Conservation (phyloP, 2,329 filamentous ascomycete genomes). For the Dothistroma pini region DNA sequence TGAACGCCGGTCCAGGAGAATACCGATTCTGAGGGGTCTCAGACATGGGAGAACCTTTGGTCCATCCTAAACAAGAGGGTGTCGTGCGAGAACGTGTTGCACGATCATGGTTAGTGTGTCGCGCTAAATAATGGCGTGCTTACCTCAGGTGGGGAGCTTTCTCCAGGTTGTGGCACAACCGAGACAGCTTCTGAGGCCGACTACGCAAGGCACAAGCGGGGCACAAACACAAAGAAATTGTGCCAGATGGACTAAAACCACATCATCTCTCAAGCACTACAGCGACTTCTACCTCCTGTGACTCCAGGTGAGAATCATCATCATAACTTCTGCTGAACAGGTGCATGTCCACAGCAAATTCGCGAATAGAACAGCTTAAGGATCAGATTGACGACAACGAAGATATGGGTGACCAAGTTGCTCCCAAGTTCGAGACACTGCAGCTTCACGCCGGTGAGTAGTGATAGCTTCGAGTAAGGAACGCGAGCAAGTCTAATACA, state of each 20-base stretch:
- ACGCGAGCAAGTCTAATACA: constrained; percentile 4
- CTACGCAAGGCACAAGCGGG: not conserved
- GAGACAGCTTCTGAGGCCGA: not conserved
- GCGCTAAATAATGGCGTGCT: constrained; percentile 9
- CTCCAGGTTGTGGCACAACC: not conserved
- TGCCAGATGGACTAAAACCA: constrained; percentile 7
- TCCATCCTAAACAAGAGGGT: not conserved
- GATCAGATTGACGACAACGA: constrained; percentile 37
- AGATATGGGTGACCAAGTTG: constrained; percentile 21
- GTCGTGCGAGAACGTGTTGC: not conserved
- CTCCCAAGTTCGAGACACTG: constrained; percentile 49
- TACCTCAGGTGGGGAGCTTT: not conserved
- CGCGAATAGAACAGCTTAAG: constrained; percentile 26
- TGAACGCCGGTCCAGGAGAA: constrained; percentile 2
- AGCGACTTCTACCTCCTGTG: not conserved
- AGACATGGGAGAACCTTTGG: not conserved
- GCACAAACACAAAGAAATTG: constrained; percentile 10
- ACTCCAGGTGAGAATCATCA: not conserved
- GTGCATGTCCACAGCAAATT: constrained; percentile 13
- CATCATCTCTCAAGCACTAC: not conserved
- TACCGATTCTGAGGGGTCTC: not conserved
- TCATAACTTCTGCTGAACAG: not conserved
- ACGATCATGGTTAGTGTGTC: not conserved
- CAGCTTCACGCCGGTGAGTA: constrained; percentile 48
- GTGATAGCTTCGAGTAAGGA: not conserved